Base-by-base conservation (phyloP, 1,284 basidiomycete genomes). In the Meira nashicola region DNA sequence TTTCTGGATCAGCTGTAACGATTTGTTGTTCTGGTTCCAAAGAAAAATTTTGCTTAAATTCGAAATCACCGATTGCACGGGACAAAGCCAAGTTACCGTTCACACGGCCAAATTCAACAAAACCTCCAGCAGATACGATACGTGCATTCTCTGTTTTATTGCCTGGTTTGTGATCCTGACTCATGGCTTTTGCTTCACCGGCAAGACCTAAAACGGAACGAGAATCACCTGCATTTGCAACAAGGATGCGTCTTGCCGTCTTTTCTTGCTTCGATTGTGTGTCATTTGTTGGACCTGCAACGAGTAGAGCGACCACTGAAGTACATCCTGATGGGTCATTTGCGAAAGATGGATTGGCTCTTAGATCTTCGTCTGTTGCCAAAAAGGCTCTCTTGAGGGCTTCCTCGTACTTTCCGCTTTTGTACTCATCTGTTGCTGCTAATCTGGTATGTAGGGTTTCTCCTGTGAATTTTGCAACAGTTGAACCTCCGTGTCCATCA, bases 71-170 rank as follows among this genome's bases (percentile, higher is more conserved):
- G 28, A 99, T 83, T 1, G 95, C 95, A 70, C 95, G 84, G 19
- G 93, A 95, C 44, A 98, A 82, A 0, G 95, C 94, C 58, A 99
- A 86, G 78, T 98, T 98, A 64, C 95, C 95, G 78, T 98, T 98
- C 41, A 98, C 95, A 59, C 95, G 89, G 46, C 92, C 93, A 79
- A 87, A 96, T 79, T 98, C 93, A 64, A 99, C 89, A 75, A 91
- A 98, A 49, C 95, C 95, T 54, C 95, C 95, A n/a, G 93, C 95
- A 44, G 85, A 86, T 21, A 86, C 83, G 76, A 99, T 97, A 54
- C 95, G 89, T 25, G 84, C 83, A 71, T 85, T 89, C 81, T 99
- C 95, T 66, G 82, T 90, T 89, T 60, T 86, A 76, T 89, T 92
- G 49, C 87, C 87, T 1, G 95, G 95, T 80, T 99, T 99, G 81